phyloP scores from a whole-genome alignment of 805 yeast species.

The Yamadazyma insecticola region DNA sequence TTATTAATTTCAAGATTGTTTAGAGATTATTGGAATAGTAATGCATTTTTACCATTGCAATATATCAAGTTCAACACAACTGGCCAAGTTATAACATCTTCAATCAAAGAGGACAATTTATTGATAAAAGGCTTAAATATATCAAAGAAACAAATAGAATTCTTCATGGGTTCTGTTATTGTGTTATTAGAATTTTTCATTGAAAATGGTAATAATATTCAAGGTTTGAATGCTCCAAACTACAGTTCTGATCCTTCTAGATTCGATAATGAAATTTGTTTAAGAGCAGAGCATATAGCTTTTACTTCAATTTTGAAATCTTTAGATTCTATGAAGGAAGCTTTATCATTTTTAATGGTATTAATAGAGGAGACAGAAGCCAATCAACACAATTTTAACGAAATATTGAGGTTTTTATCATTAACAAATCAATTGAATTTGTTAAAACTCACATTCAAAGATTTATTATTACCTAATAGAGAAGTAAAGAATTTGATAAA shows the following conservation, averaged over 20 bases:
- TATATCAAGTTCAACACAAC: slow-evolving; percentile 31
- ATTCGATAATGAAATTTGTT: slow-evolving; percentile 60
- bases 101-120: slow-evolving; percentile 40
- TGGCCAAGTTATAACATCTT: slow-evolving; percentile 36
- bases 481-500: slow-evolving; percentile 64
- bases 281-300: slow-evolving; percentile 89
- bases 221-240: slow-evolving; percentile 56
- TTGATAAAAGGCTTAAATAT: slow-evolving; percentile 43
- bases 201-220: slow-evolving; percentile 57
- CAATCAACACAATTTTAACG: slow-evolving; percentile 48
- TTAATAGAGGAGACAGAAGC: slow-evolving; percentile 65
- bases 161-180: slow-evolving; percentile 63
- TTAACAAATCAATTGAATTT: slow-evolving; percentile 65
- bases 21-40: slow-evolving; percentile 72
- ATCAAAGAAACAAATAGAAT: slow-evolving; percentile 53
- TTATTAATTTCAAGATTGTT: slow-evolving; percentile 73
- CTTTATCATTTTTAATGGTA: slow-evolving; percentile 80
- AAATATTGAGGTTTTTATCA: slow-evolving; percentile 65
- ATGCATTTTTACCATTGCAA: slow-evolving; percentile 53
- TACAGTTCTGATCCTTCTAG: slow-evolving; percentile 46
- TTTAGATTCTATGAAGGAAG: slow-evolving; percentile 78
- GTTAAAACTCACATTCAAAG: slow-evolving; percentile 63
- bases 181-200: slow-evolving; percentile 67
- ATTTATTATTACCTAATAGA: slow-evolving; percentile 68
- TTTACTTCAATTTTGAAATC: slow-evolving; percentile 72